phyloP scores from a whole-genome alignment of 768 basidiomycete species.

The Collybia nuda region DNA sequence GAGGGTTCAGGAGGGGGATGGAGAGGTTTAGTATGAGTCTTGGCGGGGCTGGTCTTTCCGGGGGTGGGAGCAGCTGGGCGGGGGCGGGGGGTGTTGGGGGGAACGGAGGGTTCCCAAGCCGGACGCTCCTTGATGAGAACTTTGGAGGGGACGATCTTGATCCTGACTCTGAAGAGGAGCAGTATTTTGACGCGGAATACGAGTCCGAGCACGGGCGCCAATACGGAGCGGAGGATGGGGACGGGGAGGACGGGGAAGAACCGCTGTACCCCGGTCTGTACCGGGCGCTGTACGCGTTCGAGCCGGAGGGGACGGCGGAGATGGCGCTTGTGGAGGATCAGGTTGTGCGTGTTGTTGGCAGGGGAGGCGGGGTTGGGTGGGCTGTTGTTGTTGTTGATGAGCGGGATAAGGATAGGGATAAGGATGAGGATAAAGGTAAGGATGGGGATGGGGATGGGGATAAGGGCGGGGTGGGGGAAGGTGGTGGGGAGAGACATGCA shows the following conservation, averaged over 20 bases:
- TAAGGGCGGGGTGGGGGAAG: constrained; percentile 6
- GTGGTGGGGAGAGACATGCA: constrained; percentile 43
- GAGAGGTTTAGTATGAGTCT: constrained; percentile 21
- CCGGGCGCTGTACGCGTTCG: constrained; percentile 75
- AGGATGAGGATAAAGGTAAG: too few species aligned
- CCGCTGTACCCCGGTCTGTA: constrained; percentile 70
- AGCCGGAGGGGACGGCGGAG: constrained; percentile 80
- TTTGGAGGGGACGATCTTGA: constrained; percentile 37
- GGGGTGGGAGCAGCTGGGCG: constrained; percentile 13
- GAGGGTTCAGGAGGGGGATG: constrained; percentile 25
- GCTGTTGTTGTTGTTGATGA: constrained; percentile 57
- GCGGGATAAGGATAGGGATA: neutral
- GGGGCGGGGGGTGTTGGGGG: constrained; percentile 26
- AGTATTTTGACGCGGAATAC: constrained; percentile 24
- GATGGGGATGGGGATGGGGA: constrained; percentile 13
- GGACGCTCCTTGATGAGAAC: constrained; percentile 47
- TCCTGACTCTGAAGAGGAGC: constrained; percentile 27
- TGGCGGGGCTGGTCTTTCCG: constrained; percentile 5
- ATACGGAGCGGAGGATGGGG: constrained; percentile 24
- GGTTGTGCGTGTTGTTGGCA: constrained; percentile 66
- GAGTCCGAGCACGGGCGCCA: constrained; percentile 6
- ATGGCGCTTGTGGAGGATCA: constrained; percentile 80
- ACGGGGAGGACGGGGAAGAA: constrained; percentile 33
- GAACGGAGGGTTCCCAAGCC: constrained; percentile 32
- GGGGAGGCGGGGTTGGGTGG: constrained; percentile 82